Evolutionary conservation across 768 basidiomycete genomes (phyloP), one percentile per base, ranked within the genome.

Genomic region (Boletus subcaerulescens): DNA sequence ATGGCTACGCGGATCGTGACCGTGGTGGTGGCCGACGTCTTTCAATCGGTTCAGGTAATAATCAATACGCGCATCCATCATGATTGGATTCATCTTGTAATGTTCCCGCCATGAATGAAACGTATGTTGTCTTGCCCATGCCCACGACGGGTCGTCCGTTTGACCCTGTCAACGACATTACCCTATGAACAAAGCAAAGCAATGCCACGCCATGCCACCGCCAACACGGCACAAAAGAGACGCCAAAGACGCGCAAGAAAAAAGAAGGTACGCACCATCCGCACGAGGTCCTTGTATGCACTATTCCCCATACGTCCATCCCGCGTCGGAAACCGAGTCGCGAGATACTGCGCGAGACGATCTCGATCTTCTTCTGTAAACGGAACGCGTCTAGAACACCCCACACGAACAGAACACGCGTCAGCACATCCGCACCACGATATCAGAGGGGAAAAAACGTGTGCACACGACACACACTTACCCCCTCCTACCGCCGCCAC

Each of bases 41-140:
- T 55, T 40, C 26, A 72, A 39, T n/a, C 4, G 26, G 1, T 41
- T 18, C 4, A 61, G 35, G 53, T 77, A 76, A 45, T 29, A 44
- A 26, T 56, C 60, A 32, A 86, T 83, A 5, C 60, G 58, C n/a
- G 3, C 44, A 54, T 86, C 74, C 58, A 82, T 81, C 8, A 54
- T 29, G 0, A 10, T 54, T 17, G 71, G 45, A 51, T 84, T 74
- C 49, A 71, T 81, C 59, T 65, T 73, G 65, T 87, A 87, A 24
- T 78, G 76, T 40, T 85, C 79, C 14, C 84, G 78, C 86, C 86
- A 87, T 15, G 83, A 84, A 33, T 76, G 74, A 79, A 76, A 80
- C 13, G 83, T 48, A 61, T 86, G 86, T 4, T 68, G 70, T 18
- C 52, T 59, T 17, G 76, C 71, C 73, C 73, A 74, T 1, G 17